A percentile compares a stretch with the other conserved stretches of the same genome.
Conservation (phyloP, 192 early-diverging fungal genomes). For the Coemansia sp. region DNA sequence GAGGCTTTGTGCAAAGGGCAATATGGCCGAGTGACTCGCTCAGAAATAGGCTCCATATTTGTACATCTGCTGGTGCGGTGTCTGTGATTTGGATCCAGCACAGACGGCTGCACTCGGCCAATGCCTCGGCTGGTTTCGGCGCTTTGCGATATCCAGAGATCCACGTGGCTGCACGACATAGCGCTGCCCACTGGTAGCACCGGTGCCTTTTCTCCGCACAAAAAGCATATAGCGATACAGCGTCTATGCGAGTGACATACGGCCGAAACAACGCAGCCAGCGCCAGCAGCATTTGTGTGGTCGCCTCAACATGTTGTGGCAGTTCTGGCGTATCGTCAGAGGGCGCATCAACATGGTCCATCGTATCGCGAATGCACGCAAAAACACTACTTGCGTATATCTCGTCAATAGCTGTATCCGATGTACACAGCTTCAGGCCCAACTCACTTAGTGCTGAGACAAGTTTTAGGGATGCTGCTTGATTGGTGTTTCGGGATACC, state of each 20-base stretch:
- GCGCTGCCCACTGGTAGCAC: constrained; percentile 47
- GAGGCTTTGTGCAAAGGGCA: constrained; percentile 2
- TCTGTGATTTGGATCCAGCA: constrained; percentile 34
- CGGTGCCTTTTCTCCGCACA: constrained; percentile 24
- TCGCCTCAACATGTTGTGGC: not conserved
- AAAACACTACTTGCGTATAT: constrained; percentile 19
- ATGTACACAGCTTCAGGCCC: not conserved
- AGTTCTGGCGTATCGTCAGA: not conserved
- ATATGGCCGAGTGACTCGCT: constrained; percentile 29
- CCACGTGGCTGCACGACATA: constrained; percentile 33
- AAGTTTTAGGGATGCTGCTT: not conserved
- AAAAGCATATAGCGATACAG: constrained; percentile 9
- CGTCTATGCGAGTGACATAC: not conserved
- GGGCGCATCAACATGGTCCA: constrained; percentile 2
- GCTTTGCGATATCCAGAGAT: not conserved
- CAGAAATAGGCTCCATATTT: constrained; percentile 35
- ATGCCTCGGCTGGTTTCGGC: not conserved
- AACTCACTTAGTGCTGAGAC: constrained; percentile 8
- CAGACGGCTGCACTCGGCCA: constrained; percentile 23
- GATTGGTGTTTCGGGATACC: not conserved
- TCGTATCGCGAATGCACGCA: constrained; percentile 33
- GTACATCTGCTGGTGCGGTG: not conserved
- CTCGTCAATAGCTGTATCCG: constrained; percentile 5
- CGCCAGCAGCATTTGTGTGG: constrained; percentile 3
- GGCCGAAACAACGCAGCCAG: constrained; percentile 15